Conservation (phyloP, 129 eudicot genomes). For the Flaveria robusta region DNA sequence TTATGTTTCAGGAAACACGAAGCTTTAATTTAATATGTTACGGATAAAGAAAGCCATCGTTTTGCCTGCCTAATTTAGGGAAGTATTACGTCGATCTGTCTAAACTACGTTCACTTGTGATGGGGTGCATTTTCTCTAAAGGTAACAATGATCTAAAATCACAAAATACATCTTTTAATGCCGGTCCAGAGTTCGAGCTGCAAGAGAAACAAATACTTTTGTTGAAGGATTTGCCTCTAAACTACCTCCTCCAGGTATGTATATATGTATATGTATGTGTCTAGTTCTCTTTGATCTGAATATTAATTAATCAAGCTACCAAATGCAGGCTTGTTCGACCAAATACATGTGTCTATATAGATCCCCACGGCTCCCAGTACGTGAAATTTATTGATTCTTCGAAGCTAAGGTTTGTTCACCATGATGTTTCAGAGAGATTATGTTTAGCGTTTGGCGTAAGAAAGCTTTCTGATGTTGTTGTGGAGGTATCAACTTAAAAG, state of each 20-base stretch:
- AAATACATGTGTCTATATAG: constrained; percentile 12
- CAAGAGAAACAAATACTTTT: neutral
- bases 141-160: neutral
- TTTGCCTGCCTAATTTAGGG: too few relatives aligned
- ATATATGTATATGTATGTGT: neutral
- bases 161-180: neutral
- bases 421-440: constrained; percentile 6
- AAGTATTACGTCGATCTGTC: too few relatives aligned
- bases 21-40: too few relatives aligned
- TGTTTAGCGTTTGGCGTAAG: constrained; percentile 22
- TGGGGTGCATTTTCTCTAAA: neutral
- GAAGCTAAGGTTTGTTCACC: constrained; percentile 21
- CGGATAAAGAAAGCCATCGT: too few relatives aligned
- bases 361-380: constrained; percentile 10
- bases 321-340: constrained; percentile 4
- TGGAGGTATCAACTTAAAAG: neutral
- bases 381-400: neutral
- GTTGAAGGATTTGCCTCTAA: neutral
- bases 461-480: constrained; percentile 28
- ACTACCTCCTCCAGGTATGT: neutral
- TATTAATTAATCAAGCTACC: neutral
- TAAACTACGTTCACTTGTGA: too few relatives aligned
- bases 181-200: too few relatives aligned
- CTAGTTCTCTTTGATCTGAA: neutral
- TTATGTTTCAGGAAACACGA: too few relatives aligned